A percentile compares a stretch with the other conserved stretches of the same genome.
Conservation (phyloP, 2,329 filamentous ascomycete species). For the Paraconiothyrium sp. region DNA sequence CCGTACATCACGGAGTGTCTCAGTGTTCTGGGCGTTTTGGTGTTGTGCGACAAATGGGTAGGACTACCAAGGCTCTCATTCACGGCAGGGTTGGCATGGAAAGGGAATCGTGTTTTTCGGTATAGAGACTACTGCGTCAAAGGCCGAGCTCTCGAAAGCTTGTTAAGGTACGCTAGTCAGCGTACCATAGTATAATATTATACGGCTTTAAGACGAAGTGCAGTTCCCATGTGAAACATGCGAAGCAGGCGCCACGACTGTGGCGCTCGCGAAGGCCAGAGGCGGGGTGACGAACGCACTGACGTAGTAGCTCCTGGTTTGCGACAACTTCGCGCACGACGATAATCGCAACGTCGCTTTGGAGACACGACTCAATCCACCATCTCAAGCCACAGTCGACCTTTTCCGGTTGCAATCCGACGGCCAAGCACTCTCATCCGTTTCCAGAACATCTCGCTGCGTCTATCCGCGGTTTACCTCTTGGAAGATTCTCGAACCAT, state of each 20-base stretch:
- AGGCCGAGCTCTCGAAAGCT: background rate
- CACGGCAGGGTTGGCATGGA: conserved; percentile 12
- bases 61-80: conserved; percentile 4
- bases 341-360: background rate
- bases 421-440: background rate
- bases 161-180: background rate
- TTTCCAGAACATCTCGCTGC: background rate
- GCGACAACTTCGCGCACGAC: background rate
- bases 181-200: background rate
- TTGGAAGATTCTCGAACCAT: conserved; percentile 20
- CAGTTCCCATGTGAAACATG: background rate
- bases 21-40: conserved; percentile 14
- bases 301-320: conserved; percentile 6
- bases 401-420: background rate
- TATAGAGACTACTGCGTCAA: background rate
- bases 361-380: background rate
- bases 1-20: background rate
- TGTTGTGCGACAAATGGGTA: conserved; percentile 9
- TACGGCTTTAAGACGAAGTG: background rate
- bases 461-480: conserved; percentile 2
- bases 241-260: conserved; percentile 2
- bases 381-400: background rate
- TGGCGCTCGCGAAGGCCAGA: background rate
- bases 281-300: conserved; percentile 11
- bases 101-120: background rate